Conservation (phyloP, 2,329 filamentous ascomycete genomes). For the Aureobasidium sp. region DNA sequence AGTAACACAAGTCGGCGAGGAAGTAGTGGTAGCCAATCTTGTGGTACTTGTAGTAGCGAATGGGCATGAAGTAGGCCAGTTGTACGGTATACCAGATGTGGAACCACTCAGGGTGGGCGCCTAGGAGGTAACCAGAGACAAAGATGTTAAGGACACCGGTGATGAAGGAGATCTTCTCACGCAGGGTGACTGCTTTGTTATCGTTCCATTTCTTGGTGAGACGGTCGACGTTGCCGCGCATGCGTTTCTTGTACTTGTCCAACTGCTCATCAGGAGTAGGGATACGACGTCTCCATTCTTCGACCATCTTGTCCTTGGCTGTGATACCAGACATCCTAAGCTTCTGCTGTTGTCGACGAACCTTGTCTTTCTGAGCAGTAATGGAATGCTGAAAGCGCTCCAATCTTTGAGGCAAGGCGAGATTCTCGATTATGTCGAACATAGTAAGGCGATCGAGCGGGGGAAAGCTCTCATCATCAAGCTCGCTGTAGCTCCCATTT, state of each 20-base stretch:
- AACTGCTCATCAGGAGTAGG: slow-evolving; percentile 87
- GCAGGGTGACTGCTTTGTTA: slow-evolving; percentile 73
- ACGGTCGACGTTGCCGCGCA: slow-evolving; percentile 83
- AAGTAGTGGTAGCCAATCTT: slow-evolving; percentile 94
- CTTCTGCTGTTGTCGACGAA: slow-evolving; percentile 72
- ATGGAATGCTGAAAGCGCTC: slow-evolving; percentile 83
- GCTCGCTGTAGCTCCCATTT: slow-evolving; percentile 26
- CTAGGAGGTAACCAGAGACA: slow-evolving; percentile 88
- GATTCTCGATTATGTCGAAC: slow-evolving; percentile 88
- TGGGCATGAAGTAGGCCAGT: slow-evolving; percentile 84
- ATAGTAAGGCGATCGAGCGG: slow-evolving; percentile 84
- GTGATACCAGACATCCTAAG: slow-evolving; percentile 65
- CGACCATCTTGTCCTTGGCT: slow-evolving; percentile 83
- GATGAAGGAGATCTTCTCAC: slow-evolving; percentile 95
- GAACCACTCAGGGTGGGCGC: slow-evolving; percentile 75
- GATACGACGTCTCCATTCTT: slow-evolving; percentile 81
- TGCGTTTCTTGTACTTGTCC: slow-evolving; percentile 78
- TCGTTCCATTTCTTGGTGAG: slow-evolving; percentile 81
- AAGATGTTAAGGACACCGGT: slow-evolving; percentile 96
- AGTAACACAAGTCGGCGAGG: slow-evolving; percentile 94
- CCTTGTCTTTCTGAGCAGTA: slow-evolving; percentile 73
- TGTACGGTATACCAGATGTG: slow-evolving; percentile 69
- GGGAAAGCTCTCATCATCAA: slow-evolving; percentile 71
- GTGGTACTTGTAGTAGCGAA: slow-evolving; percentile 86
- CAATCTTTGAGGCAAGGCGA: slow-evolving; percentile 79